Evolutionary conservation across 805 yeast genomes (phyloP).

Genomic region (Zygotorulaspora florentina): DNA sequence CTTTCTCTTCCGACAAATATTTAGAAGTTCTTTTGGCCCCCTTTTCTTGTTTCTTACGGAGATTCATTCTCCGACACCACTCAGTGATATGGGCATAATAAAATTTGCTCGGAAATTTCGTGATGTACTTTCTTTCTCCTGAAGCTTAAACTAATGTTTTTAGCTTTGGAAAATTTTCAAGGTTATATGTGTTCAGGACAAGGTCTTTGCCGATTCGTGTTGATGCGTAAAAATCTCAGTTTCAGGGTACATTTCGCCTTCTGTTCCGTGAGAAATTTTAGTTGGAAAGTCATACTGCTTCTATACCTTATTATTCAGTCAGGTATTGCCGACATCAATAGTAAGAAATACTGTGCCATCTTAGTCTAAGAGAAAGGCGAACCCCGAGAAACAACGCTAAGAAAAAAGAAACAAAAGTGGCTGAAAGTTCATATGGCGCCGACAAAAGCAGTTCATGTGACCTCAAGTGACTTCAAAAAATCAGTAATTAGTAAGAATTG

Average conservation of each 20-base stretch:
- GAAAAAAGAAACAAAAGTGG: not conserved
- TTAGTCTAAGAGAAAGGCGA: not conserved
- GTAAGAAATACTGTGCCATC: not conserved
- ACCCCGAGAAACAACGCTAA: not conserved
- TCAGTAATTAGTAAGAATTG: too few relatives aligned
- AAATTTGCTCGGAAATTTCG: not conserved
- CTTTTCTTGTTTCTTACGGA: not conserved
- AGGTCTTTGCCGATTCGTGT: not conserved
- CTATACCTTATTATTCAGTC: not conserved
- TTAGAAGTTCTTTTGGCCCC: slow-evolving; percentile 45
- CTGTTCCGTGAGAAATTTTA: too few relatives aligned
- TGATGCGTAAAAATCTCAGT: too few relatives aligned
- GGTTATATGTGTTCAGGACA: not conserved
- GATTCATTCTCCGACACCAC: not conserved
- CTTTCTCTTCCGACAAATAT: slow-evolving; percentile 49
- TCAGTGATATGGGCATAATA: not conserved
- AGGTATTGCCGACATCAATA: not conserved
- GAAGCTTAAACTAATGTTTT: not conserved
- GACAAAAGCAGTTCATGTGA: not conserved
- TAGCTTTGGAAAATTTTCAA: not conserved
- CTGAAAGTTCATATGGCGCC: not conserved
- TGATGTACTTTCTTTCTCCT: not conserved
- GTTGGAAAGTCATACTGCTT: too few relatives aligned
- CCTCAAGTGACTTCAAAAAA: too few relatives aligned
- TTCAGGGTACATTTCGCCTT: too few relatives aligned